These are phyloP conservation scores for Blastocystis sp. DNA, from an alignment of 352 stramenopile genomes.

Conservation along the genomic window DNA sequence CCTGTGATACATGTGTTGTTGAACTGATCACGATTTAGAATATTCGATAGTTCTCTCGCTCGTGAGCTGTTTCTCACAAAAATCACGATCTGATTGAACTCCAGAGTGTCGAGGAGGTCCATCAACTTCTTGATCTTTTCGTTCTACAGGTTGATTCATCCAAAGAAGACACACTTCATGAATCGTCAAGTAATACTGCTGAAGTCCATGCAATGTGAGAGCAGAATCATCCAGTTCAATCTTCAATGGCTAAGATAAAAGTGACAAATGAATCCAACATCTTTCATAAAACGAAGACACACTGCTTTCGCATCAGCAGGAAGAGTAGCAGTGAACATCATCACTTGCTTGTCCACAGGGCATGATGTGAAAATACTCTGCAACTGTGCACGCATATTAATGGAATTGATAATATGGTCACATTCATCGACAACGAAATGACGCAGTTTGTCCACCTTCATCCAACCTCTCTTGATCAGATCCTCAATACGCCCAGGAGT, in stretches of 20 bases:
- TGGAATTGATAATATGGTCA: constrained; percentile 96
- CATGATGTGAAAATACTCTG: constrained; percentile 98
- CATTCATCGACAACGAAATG: constrained; percentile 99
- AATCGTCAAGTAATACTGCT: constrained; percentile 99
- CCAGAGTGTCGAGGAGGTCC: constrained; percentile 94
- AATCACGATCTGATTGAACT: constrained; percentile 99
- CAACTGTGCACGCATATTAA: constrained; percentile 97
- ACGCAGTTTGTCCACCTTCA: constrained; percentile 97
- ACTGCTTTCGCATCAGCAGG: constrained; percentile 96
- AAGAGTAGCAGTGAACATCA: constrained; percentile 98
- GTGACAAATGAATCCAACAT: constrained; percentile 28
- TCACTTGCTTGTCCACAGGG: constrained; percentile 96
- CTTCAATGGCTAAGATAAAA: constrained; percentile 83
- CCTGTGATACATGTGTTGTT: constrained; percentile 97
- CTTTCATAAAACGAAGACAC: constrained; percentile 94
- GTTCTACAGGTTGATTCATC: not conserved
- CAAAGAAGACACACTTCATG: constrained; percentile 74
- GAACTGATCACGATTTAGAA: constrained; percentile 99
- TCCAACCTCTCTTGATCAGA: constrained; percentile 70
- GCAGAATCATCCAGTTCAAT: constrained; percentile 99
- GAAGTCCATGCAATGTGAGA: constrained; percentile 96
- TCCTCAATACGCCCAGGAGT: constrained; percentile 88
- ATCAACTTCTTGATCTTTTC: constrained; percentile 99
- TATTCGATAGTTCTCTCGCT: constrained; percentile 89
- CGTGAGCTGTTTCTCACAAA: constrained; percentile 68